Percentiles rank a stretch among this genome's conserved stretches.
Evolutionary conservation across 176 grass and related monocot species (phyloP).

Genomic region (Cocos nucifera): DNA sequence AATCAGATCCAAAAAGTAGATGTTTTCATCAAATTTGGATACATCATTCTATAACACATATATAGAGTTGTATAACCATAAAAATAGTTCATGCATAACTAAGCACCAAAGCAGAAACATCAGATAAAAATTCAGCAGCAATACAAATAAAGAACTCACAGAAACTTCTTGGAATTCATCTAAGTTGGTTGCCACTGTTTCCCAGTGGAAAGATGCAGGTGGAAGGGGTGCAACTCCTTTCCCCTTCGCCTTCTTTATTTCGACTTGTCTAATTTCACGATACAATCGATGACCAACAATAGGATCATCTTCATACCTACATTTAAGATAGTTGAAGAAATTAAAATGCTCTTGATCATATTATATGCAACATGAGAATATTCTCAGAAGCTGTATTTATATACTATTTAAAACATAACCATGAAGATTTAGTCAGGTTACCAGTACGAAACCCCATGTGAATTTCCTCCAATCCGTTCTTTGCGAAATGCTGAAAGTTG

Average conservation of each 20-base stretch:
- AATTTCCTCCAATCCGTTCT: constrained; percentile 79
- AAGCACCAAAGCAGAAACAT: neutral
- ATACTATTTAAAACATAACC: neutral
- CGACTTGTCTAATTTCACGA: constrained; percentile 79
- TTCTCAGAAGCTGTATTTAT: neutral
- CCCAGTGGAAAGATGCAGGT: constrained; percentile 70
- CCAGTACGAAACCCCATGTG: constrained; percentile 91
- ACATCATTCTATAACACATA: too few species aligned
- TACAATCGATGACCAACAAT: constrained; percentile 81
- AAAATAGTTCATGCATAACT: too few species aligned
- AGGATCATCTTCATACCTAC: constrained; percentile 88
- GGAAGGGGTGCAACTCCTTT: constrained; percentile 36
- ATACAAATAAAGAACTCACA: constrained; percentile 37
- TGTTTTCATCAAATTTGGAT: too few species aligned
- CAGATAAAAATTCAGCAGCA: neutral
- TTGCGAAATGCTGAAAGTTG: constrained; percentile 65
- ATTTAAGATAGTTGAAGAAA: constrained; percentile 13
- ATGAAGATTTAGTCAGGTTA: constrained; percentile 25
- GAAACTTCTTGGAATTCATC: constrained; percentile 72
- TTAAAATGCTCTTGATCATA: constrained; percentile 11
- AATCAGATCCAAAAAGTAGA: too few species aligned
- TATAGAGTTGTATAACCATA: too few species aligned
- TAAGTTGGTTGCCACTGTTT: constrained; percentile 80
- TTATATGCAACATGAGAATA: constrained; percentile 3
- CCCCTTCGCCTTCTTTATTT: constrained; percentile 46